Conservation (phyloP, 495 filamentous ascomycete species). For the Penicillium macrosclerotiorum region DNA sequence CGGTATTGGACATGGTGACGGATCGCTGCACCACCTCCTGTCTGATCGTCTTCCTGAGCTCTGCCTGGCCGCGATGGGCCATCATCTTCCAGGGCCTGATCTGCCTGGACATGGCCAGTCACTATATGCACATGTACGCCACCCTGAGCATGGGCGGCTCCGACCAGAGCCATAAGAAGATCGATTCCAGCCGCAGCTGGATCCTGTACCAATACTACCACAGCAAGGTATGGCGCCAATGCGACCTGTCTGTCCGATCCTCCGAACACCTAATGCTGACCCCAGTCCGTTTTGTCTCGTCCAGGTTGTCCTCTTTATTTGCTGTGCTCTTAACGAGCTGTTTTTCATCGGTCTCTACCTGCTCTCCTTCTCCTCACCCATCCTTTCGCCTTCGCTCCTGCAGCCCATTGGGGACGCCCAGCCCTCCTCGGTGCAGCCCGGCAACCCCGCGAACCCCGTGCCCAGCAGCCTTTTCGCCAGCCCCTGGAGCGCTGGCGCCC, state of each 20-base stretch:
- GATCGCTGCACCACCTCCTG: constrained; percentile 94
- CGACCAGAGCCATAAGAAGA: constrained; percentile 86
- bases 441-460: constrained; percentile 62
- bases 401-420: constrained; percentile 42
- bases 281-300: too few relatives aligned
- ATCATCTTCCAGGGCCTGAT: constrained; percentile 93
- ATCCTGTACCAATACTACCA: constrained; percentile 94
- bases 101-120: constrained; percentile 85
- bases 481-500: constrained; percentile 86
- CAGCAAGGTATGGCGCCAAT: constrained; percentile 66
- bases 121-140: constrained; percentile 99
- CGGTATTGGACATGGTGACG: constrained; percentile 96
- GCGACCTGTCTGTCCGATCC: background rate
- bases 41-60: constrained; percentile 87
- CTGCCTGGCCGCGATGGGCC: constrained; percentile 87
- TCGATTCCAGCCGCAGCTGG: constrained; percentile 65
- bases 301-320: constrained; percentile 86
- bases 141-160: constrained; percentile 75
- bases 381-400: constrained; percentile 79
- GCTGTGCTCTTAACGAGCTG: constrained; percentile 86
- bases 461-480: constrained; percentile 70
- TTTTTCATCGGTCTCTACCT: constrained; percentile 99
- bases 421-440: constrained; percentile 58
- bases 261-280: too few relatives aligned
- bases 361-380: constrained; percentile 88